Evolutionary conservation across 2,329 filamentous ascomycete genomes (phyloP), one percentile per base, ranked within the genome.

Genomic region (Capronia americana): DNA sequence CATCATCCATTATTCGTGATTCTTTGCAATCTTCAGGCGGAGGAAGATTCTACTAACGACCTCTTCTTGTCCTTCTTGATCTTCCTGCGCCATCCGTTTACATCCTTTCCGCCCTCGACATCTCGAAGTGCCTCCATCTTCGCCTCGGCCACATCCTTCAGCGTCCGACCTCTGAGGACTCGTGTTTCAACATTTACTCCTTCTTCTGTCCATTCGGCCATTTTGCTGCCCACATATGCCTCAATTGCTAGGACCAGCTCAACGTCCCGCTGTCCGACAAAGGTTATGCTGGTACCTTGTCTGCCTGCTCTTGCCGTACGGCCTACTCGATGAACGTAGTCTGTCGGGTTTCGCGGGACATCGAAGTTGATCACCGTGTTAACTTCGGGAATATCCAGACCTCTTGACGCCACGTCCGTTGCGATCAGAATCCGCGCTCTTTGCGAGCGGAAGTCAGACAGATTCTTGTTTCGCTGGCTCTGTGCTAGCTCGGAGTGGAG

Each of bases 271-370:
- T 98, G 94, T 2, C 95, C 94, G 1, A 99, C 90, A 73, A 99
- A 87, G 1, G 92, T 96, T 17, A 97, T 88, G 4, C 91, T 88
- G 70, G 93, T 90, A 74, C 95, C 95, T 61, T 84, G 85, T 53
- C 93, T 87, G 0, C 95, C 95, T 0, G 95, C 95, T 86, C 95
- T 89, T 3, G 95, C 95, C 12, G 95, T 99, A 79, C 95, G 90
- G 77, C 95, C 95, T 58, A 97, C 94, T 12, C 95, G 88, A 81
- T 99, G 95, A 71, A 99, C 95, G 78, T 99, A 99, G 79, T 97
- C 94, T 77, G 97, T 93, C 2, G 94, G 92, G 75, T 97, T 92
- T n/a, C 94, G 88, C 0, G 95, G 95, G 0, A 99, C 88, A 76
- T 99, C 95, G 79, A 93, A 99, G 79, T 99, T 98, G 75, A 99